Percentiles rank a stretch among this genome's conserved stretches.
phyloP scores from a whole-genome alignment of 305 asterid species.

The Monarda citriodora region DNA sequence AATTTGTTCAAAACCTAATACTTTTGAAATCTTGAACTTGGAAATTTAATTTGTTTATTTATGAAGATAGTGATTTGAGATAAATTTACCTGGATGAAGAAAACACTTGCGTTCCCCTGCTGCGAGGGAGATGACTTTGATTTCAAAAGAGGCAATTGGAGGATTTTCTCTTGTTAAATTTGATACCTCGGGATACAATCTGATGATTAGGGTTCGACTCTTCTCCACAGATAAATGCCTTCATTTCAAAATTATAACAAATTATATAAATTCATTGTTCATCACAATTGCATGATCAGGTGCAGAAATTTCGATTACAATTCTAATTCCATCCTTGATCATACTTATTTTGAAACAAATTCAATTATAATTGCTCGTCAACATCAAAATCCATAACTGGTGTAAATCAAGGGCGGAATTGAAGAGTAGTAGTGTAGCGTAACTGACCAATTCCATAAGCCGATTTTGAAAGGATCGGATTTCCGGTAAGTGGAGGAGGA shows the following conservation, averaged over 20 bases:
- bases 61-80: too few relatives aligned
- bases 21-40: too few relatives aligned
- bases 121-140: conserved; percentile 50
- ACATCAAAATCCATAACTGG: not conserved
- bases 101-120: conserved; percentile 69
- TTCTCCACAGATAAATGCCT: conserved; percentile 84
- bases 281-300: not conserved
- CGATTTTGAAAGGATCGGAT: conserved; percentile 85
- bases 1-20: too few relatives aligned
- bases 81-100: conserved; percentile 81
- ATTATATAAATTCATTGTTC: not conserved
- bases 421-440: not conserved
- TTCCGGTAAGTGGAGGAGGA: conserved; percentile 68
- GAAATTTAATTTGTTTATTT: too few relatives aligned
- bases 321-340: too few relatives aligned
- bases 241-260: conserved; percentile 12
- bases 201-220: conserved; percentile 55
- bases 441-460: conserved; percentile 83
- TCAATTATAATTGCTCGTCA: too few relatives aligned
- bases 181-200: conserved; percentile 65
- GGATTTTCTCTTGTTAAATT: conserved; percentile 61
- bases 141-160: conserved; percentile 70
- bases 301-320: not conserved
- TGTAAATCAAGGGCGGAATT: not conserved
- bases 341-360: too few relatives aligned